Evolutionary conservation across 108 stramenopile genomes (phyloP), one percentile per base, ranked within the genome.

Genomic region (Fistulifera pelliculosa): DNA sequence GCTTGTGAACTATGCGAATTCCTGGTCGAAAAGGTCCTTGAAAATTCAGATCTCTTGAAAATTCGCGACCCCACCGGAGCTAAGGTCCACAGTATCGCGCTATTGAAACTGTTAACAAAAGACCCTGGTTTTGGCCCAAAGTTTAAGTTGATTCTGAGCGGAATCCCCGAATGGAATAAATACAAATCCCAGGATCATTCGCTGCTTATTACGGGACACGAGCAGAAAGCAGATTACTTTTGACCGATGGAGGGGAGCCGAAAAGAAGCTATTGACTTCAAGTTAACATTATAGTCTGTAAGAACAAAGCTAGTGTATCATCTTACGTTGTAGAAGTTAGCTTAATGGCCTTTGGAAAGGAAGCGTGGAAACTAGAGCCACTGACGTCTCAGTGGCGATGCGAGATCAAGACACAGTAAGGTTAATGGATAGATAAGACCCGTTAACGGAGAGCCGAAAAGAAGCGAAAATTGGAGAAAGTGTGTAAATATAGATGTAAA

Each of bases 51-150:
- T 0, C 50, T 80, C 14, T 11, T 40, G 17, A 38, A 52, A 0
- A 58, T 82, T 12, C 69, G 70, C 41, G 78, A 87, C 54, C 69
- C 78, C 13, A 61, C 73, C 2, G 65, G 66, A 4, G 60, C 56
- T 7, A 86, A 81, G 54, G 78, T 80, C 17, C 80, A 87, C 56
- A 53, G 57, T 10, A 74, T 87, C 15, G 73, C 63, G 16, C 62
- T 87, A 6, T 49, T 87, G 51, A 81, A 87, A 52, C 64, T 82
- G 2, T 58, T 87, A 21, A 69, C 63, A 0, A 50, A 54, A 26
- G 85, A 87, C 61, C 79, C 80, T n/a, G 76, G 75, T 17, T 82
- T 77, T 61, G 85, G 81, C 4, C 31, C 64, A 28, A 76, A 79
- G 21, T 77, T 84, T 45, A 42, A 65, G 48, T 41, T 68, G 4